Percentiles rank a stretch among this genome's conserved stretches.
Conservation (phyloP, 1,284 basidiomycete species). For the Rhodofomes roseus region DNA sequence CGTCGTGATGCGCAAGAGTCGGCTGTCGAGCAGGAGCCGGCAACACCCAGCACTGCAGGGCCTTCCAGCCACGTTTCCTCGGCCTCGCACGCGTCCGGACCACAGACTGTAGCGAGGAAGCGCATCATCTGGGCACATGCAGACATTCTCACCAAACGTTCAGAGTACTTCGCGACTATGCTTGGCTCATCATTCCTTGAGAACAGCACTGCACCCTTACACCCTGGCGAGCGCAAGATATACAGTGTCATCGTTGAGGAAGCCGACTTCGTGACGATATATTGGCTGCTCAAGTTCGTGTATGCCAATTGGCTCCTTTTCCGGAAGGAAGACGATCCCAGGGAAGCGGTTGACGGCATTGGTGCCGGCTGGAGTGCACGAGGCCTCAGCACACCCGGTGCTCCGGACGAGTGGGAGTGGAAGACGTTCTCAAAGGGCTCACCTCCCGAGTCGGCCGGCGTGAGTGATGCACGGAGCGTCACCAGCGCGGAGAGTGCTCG, state of each 20-base stretch:
- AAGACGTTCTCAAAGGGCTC: constrained; percentile 49
- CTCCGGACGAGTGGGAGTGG: constrained; percentile 63
- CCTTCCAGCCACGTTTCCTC: constrained; percentile 31
- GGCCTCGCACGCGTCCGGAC: constrained; percentile 40
- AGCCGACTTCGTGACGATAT: constrained; percentile 78
- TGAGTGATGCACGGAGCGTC: constrained; percentile 45
- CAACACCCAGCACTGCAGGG: constrained; percentile 19
- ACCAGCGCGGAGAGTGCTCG: constrained; percentile 48
- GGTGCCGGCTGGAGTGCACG: constrained; percentile 61
- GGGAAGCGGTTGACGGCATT: constrained; percentile 57
- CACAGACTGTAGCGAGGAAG: constrained; percentile 54
- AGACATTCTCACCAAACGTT: constrained; percentile 66
- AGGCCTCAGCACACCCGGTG: constrained; percentile 47
- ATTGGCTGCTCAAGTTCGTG: constrained; percentile 80
- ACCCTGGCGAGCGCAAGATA: constrained; percentile 50
- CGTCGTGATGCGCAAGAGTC: constrained; percentile 33
- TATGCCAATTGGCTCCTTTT: constrained; percentile 75
- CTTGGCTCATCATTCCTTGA: constrained; percentile 71
- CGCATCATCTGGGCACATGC: constrained; percentile 79
- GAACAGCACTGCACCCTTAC: constrained; percentile 31
- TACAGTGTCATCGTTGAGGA: constrained; percentile 76
- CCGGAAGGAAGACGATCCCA: constrained; percentile 62
- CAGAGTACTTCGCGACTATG: constrained; percentile 82
- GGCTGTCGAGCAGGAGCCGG: constrained; percentile 18
- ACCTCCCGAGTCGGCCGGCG: constrained; percentile 26